Base-by-base conservation (phyloP, 768 basidiomycete genomes). In the Tricholoma hemisulphureum region DNA sequence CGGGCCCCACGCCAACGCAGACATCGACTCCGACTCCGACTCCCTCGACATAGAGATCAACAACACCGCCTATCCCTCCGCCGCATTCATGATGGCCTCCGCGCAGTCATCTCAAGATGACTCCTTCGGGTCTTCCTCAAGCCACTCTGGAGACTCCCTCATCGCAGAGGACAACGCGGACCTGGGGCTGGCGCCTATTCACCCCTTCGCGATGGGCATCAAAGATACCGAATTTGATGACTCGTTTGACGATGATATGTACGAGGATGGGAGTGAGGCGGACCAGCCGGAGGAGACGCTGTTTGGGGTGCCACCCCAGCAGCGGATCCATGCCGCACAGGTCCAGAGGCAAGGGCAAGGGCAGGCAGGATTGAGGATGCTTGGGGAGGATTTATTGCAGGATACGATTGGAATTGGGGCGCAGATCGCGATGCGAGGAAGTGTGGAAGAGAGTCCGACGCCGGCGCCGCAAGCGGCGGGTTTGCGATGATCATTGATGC, bases 11-110 rank as follows among this genome's bases (percentile, higher is more conserved):
- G 68, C 67, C 1, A 68, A 68, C 16, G 63, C 68, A 5, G 79
- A 77, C 53, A 71, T 73, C 4, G 82, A 84, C 60, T 28, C 24
- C 8, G 37, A 49, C 24, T 84, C 82, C 1, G 82, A 84, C 61
- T 85, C 84, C 2, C 86, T 87, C 66, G 84, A 84, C 53, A 82
- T 82, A 57, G 83, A 84, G 39, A 72, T 82, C 51, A 77, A 83
- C 64, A 79, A 81, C 65, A 80, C 84, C 3, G 81, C 78, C 4
- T 83, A 86, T 61, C 88, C 89, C 1, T 88, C 87, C 8, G 84
- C 83, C 1, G 87, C 87, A 1, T 90, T 91, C 71, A 73, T 91
- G 2, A 81, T 88, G 76, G 86, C 83, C 3, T 76, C 80, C 13
- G 58, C 64, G 0, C 75, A 74, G 60, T 71, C 74, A 2, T 65